Percentiles rank a stretch among this genome's conserved stretches.
Conservation (phyloP, 192 early-diverging fungal species). For the Umbelopsis vinacea region DNA sequence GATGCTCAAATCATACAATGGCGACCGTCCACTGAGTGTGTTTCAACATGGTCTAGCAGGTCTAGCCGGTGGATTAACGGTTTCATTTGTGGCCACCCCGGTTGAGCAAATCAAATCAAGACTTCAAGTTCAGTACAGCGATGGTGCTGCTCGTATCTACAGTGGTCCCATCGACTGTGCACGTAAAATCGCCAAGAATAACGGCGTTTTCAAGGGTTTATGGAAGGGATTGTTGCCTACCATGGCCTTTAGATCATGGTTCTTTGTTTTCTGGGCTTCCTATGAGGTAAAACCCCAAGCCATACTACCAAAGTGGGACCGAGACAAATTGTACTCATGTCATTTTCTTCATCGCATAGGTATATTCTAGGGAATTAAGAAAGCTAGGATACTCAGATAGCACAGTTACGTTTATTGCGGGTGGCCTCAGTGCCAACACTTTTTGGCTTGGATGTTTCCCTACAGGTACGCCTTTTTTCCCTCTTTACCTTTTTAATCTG, state of each 20-base stretch:
- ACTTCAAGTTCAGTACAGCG: conserved; percentile 79
- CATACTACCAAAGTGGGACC: background rate
- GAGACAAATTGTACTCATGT: background rate
- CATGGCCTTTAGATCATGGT: conserved; percentile 82
- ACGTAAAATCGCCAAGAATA: conserved; percentile 69
- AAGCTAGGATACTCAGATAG: conserved; percentile 57
- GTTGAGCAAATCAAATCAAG: conserved; percentile 75
- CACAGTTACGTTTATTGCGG: conserved; percentile 73
- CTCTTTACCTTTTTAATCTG: too few species aligned
- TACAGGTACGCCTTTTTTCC: conserved; percentile 29
- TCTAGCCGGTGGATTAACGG: conserved; percentile 73
- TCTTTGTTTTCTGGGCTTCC: conserved; percentile 77
- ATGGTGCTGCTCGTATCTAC: conserved; percentile 70
- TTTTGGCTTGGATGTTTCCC: conserved; percentile 77
- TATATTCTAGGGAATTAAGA: conserved; percentile 57
- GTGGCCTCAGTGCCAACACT: conserved; percentile 85
- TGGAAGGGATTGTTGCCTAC: conserved; percentile 87
- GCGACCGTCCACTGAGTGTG: conserved; percentile 60
- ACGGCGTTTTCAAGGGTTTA: conserved; percentile 74
- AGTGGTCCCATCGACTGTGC: conserved; percentile 87
- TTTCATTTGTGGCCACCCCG: conserved; percentile 81
- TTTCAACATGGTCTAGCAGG: conserved; percentile 76
- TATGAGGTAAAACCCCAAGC: conserved; percentile 53
- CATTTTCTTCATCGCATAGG: conserved; percentile 38
- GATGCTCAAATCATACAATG: conserved; percentile 61